Evolutionary conservation across 441 rosid genomes (phyloP).

Genomic region (Erodium chrysanthum): DNA sequence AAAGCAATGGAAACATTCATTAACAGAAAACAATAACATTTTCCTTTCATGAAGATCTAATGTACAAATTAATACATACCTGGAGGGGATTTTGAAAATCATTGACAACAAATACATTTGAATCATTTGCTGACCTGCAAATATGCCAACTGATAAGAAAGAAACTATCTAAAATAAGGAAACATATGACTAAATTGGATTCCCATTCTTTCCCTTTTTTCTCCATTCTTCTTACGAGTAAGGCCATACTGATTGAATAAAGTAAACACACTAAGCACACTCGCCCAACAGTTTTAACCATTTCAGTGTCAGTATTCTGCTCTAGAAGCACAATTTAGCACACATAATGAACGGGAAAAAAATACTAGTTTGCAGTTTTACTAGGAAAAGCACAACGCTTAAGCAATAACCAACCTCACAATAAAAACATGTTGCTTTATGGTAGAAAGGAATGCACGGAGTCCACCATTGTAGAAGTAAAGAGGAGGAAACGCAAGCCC

Average conservation of each 20-base stretch:
- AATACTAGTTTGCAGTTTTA: not conserved
- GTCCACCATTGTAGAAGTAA: conserved; percentile 93
- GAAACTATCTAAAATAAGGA: conserved; percentile 17
- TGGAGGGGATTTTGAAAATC: conserved; percentile 83
- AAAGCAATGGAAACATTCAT: conserved; percentile 24
- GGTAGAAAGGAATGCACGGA: conserved; percentile 74
- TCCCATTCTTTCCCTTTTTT: conserved; percentile 12
- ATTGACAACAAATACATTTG: conserved; percentile 79
- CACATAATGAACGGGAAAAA: not conserved
- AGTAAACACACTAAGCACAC: not conserved
- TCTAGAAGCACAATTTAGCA: not conserved
- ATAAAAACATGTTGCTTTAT: conserved; percentile 73
- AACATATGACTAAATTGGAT: conserved; percentile 39
- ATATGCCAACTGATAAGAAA: conserved; percentile 16
- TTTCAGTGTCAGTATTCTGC: not conserved
- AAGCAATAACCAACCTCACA: conserved; percentile 56
- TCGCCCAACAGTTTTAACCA: not conserved
- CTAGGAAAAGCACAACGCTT: not conserved
- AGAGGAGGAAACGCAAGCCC: conserved; percentile 93
- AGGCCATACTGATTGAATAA: not conserved
- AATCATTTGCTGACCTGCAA: conserved; percentile 82
- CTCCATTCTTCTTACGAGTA: not conserved
- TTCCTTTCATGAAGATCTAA: not conserved
- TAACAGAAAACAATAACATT: not conserved
- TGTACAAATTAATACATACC: conserved; percentile 29